Conservation (phyloP, 2,329 filamentous ascomycete species). For the Teratosphaeriaceae sp. region DNA sequence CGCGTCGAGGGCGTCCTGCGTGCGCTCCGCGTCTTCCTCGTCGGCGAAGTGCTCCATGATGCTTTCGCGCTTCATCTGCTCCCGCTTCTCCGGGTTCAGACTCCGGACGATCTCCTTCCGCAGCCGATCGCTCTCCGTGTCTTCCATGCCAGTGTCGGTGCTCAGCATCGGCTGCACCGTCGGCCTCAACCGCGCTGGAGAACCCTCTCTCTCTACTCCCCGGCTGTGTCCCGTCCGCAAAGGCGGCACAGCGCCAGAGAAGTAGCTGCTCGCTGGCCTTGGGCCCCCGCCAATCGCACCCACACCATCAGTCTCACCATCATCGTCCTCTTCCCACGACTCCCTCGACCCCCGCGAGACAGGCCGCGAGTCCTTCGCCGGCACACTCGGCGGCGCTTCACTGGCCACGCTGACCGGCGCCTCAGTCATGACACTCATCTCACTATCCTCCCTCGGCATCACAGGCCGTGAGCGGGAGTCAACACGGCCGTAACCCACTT, state of each 20-base stretch:
- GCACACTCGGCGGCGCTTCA: constrained; percentile 37
- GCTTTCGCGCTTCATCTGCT: constrained; percentile 13
- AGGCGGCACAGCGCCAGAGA: constrained; percentile 11
- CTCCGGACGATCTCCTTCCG: constrained; percentile 69
- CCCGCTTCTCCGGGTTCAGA: constrained; percentile 45
- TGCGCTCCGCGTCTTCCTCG: constrained; percentile 16
- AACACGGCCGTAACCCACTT: constrained; percentile 15
- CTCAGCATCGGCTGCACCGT: constrained; percentile 1
- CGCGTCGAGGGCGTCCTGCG: constrained; percentile 25
- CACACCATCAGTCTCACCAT: neutral
- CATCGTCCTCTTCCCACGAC: neutral
- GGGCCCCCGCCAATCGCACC: neutral
- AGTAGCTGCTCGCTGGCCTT: constrained; percentile 15
- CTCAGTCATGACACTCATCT: constrained; percentile 10
- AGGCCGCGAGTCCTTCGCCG: constrained; percentile 44
- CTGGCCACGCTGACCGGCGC: constrained; percentile 8
- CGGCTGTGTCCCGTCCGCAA: constrained; percentile 9
- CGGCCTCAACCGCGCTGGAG: neutral
- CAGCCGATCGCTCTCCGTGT: constrained; percentile 64
- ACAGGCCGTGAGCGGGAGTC: constrained; percentile 4
- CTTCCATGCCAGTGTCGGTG: constrained; percentile 33
- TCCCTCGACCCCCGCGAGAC: constrained; percentile 7
- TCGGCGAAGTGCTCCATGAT: constrained; percentile 8
- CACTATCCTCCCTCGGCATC: constrained; percentile 8
- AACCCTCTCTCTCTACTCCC: constrained; percentile 23